Base-by-base conservation (phyloP, 495 filamentous ascomycete species). In the Cudoniella acicularis region DNA sequence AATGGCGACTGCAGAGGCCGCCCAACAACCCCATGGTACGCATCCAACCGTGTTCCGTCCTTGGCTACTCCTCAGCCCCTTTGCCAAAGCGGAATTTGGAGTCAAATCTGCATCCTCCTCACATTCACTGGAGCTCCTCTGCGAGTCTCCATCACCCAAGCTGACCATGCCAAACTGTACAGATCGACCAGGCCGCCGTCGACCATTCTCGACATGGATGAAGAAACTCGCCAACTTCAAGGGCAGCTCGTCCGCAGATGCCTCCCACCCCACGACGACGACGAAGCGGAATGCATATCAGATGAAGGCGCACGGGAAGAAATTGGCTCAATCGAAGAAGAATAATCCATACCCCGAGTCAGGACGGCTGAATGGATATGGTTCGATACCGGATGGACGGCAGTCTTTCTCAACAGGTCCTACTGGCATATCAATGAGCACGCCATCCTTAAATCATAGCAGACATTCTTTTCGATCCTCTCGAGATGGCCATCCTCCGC, bases 121-220 rank as follows among this genome's bases (percentile, higher is more conserved):
- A 52, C 47, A 47, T 16, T 21, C 43, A 16, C 43, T n/a, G 11
- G 8, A 21, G 11, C 43, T 49, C 26, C 40, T 23, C 17, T 54
- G 40, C 50, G 30, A 47, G 20, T 54, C 51, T 43, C 49, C 22
- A 23, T 16, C 47, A 16, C 2, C 20, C n/a, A 43, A 52, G 40
- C 62, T 67, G 49, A 67, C 48, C 48, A 63, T 63, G 62, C 25
- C 47, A 65, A 46, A 57, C n/a, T n/a, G n/a, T 52, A 53, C 71
- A 67, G 78, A 71, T 55, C 79, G 79, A 27, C 57, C 66, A 40
- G 74, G 73, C 43, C 88, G 91, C 54, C 87, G 91, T 52, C 86
- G 87, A 50, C 93, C 93, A 3, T 97, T 98, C 71, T 84, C 92
- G 21, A 87, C 83, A 45, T 92, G 92, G 87, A 90, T 98, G 85